Conservation (phyloP, 345 rosid species). For the Eucalyptus curtisii region DNA sequence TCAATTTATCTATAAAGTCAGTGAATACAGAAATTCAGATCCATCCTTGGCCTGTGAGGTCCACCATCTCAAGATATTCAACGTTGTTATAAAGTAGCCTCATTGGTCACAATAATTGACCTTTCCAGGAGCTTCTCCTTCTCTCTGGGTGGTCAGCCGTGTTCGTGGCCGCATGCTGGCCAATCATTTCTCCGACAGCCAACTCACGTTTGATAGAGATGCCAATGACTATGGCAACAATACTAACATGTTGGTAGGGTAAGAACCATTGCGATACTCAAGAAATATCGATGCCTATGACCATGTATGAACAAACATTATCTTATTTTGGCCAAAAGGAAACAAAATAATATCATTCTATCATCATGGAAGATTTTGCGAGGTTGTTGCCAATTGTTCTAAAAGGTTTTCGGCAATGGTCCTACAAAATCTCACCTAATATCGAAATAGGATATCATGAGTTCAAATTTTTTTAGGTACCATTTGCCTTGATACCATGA, state of each 20-base stretch:
- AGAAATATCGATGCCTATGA: neutral
- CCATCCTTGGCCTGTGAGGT: neutral
- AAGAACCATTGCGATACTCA: neutral
- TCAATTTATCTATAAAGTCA: neutral
- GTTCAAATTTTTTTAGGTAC: too few species aligned
- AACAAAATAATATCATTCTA: too few species aligned
- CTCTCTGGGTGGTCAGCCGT: neutral
- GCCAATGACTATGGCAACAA: neutral
- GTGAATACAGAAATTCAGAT: neutral
- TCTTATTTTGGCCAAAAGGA: too few species aligned
- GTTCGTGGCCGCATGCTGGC: neutral
- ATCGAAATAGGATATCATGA: too few species aligned
- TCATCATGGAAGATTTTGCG: too few species aligned
- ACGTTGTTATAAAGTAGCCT: neutral
- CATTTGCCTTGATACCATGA: too few species aligned
- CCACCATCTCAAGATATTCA: neutral
- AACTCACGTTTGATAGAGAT: neutral
- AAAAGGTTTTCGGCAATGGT: accelerated
- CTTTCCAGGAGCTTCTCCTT: neutral
- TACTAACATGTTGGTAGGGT: neutral
- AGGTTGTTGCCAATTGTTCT: accelerated
- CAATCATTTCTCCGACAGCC: neutral
- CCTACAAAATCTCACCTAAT: too few species aligned
- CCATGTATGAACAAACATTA: neutral
- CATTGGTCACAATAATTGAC: neutral